Percentiles rank a stretch among this genome's conserved stretches.
Evolutionary conservation across 1,284 basidiomycete species (phyloP).

Genomic region (Lentinus polychrous): DNA sequence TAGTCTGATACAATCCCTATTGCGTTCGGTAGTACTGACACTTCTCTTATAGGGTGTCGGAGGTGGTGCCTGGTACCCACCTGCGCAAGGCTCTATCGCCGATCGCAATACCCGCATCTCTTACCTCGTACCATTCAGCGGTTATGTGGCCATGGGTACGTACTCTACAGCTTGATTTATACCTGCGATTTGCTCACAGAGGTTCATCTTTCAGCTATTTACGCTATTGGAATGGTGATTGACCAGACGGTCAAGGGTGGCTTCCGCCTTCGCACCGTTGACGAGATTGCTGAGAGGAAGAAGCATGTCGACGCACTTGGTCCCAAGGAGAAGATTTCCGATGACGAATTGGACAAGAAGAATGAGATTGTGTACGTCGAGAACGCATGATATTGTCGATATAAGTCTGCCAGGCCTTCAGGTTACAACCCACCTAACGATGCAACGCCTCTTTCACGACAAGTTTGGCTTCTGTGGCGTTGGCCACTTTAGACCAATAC

Average conservation of each 20-base stretch:
- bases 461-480: no score
- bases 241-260: conserved; percentile 40
- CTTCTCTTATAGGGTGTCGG: conserved; percentile 44
- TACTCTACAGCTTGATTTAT: neutral
- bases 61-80: conserved; percentile 73
- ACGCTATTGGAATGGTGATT: conserved; percentile 43
- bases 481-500: no score
- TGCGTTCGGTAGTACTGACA: conserved; percentile 7
- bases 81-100: conserved; percentile 63
- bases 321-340: conserved; percentile 4
- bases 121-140: conserved; percentile 54
- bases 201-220: conserved; percentile 1
- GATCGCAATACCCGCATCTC: conserved; percentile 49
- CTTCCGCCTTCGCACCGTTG: conserved; percentile 43
- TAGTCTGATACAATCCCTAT: conserved; percentile 8
- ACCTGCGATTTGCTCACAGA: neutral
- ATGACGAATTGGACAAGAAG: conserved; percentile 21
- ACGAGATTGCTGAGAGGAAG: conserved; percentile 29
- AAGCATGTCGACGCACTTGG: conserved; percentile 7
- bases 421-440: no score
- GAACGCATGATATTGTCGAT: neutral
- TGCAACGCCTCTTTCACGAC: neutral
- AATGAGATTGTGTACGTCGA: conserved; percentile 4
- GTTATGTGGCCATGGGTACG: conserved; percentile 47
- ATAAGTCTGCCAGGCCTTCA: neutral